phyloP scores from a whole-genome alignment of 2,329 filamentous ascomycete genomes.

The Calonectria fujianensis region DNA sequence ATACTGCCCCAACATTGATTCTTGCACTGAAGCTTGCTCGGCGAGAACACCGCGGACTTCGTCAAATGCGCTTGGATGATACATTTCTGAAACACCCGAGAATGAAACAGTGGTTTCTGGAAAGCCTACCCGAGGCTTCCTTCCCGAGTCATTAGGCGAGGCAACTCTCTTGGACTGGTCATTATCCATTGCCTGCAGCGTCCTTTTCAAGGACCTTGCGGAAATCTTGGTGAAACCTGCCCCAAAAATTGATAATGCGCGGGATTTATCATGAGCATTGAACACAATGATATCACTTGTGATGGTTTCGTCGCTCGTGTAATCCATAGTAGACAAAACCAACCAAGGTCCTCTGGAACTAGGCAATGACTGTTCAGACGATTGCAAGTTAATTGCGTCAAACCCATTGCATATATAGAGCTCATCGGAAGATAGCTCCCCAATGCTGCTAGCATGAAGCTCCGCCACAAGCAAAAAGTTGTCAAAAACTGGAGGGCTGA shows the following conservation, averaged over 20 bases:
- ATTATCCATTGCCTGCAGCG: neutral
- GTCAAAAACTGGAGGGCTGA: neutral
- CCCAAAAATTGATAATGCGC: neutral
- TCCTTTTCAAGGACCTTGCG: neutral
- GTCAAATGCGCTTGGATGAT: too few species aligned
- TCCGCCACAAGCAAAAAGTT: slow-evolving; percentile 5
- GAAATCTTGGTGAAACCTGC: neutral
- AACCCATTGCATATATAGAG: slow-evolving; percentile 1
- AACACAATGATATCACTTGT: slow-evolving; percentile 1
- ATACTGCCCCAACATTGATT: neutral
- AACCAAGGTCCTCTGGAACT: neutral
- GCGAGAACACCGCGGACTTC: too few species aligned
- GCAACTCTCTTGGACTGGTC: neutral
- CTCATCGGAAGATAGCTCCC: neutral
- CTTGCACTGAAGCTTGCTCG: too few species aligned
- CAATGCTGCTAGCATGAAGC: neutral
- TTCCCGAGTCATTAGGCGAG: neutral
- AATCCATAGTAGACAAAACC: neutral
- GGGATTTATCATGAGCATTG: neutral
- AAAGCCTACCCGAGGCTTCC: neutral
- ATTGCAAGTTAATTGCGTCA: neutral
- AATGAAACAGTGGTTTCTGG: neutral
- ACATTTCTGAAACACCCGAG: neutral
- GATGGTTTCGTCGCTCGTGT: neutral
- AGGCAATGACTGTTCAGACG: neutral